Evolutionary conservation across 306 rosid genomes (phyloP), one percentile per base, ranked within the genome.

Genomic region (Clitoria ternatea): DNA sequence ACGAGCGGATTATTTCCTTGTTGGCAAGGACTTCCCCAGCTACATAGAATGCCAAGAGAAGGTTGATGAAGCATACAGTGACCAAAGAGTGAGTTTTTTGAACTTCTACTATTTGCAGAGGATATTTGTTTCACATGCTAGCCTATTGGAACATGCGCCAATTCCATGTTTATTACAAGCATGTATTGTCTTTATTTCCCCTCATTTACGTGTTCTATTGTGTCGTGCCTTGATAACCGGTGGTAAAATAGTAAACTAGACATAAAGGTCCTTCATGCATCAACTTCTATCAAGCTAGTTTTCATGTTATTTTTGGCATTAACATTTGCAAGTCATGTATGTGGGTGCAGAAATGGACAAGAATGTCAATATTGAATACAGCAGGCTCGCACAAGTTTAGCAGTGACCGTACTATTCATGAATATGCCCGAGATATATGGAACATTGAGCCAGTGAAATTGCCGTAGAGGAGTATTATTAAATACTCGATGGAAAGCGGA

Each of bases 301-400:
- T 43, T 57, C 43, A 15, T 80, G 66, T 77, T 32, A 69, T 30
- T 15, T 42, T 10, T 63, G 75, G 61, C 44, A 50, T 59, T 72
- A 80, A 75, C 77, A 27, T 40, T 32, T 59, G 22, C 5, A 35
- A 73, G 40, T 77, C 12, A n/a, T 72, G 63, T 72, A n/a, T 72
- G 63, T 72, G 72, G 55, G 49, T 22, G 78, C 94, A 94, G 99
- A 81, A 43, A 80, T 94, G 99, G 99, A 89, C 97, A 19, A 83
- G 80, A 80, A 94, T 94, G 99, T 91, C 99, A 48, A 94, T 94
- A 69, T 73, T 91, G 87, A 94, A 94, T 48, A 91, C 99, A 33
- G 97, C 99, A 7, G 99, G 99, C 26, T 94, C 99, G 4, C 60
- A 56, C 90, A 94, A 94, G 96, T 94, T 94, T 42, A 94, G 99